Evolutionary conservation across 768 basidiomycete species (phyloP), one percentile per base, ranked within the genome.

Genomic region (Mycena polygramma): DNA sequence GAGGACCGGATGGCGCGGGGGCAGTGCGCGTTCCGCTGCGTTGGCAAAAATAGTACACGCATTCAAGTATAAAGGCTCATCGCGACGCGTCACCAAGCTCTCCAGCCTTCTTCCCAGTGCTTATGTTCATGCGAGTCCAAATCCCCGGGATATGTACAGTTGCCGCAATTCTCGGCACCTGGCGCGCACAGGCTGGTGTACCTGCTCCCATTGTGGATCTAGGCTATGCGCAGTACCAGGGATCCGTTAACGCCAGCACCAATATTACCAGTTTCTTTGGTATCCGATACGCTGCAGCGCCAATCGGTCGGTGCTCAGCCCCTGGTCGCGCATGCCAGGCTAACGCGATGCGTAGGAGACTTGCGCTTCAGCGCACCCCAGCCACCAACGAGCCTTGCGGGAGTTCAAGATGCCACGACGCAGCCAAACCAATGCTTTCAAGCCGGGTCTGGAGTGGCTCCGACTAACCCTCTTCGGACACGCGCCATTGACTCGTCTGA

Each of bases 281-380:
- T 3, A 76, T 77, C 58, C 79, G 81, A 13, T 82, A 79, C 67
- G 81, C 81, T 24, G 78, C 81, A 7, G 74, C 79, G 19, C 81
- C 81, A 11, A 0, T 75, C 11, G 68, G 68, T 70, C 9, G 7
- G 62, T 35, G 4, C 7, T 51, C 35, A 8, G n/a, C n/a, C 17
- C 5, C 2, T 5, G 17, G 6, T 53, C 41, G 30, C 30, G 30
- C 37, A 30, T 4, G 6, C 17, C 7, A 26, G 5, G 20, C 35
- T 17, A 14, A 36, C 26, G 13, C 24, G 52, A 15, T 30, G 22
- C 2, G 17, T 37, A 69, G 82, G 77, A 7, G 45, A 61, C 26
- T 45, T 75, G 22, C 68, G 77, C 0, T 78, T 75, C 74, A 51
- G 71, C 37, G 69, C 69, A 14, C 77, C 73, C 3, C 73, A 70